Conservation (phyloP, 176 grass and related monocot species). For the Zea luxurians region DNA sequence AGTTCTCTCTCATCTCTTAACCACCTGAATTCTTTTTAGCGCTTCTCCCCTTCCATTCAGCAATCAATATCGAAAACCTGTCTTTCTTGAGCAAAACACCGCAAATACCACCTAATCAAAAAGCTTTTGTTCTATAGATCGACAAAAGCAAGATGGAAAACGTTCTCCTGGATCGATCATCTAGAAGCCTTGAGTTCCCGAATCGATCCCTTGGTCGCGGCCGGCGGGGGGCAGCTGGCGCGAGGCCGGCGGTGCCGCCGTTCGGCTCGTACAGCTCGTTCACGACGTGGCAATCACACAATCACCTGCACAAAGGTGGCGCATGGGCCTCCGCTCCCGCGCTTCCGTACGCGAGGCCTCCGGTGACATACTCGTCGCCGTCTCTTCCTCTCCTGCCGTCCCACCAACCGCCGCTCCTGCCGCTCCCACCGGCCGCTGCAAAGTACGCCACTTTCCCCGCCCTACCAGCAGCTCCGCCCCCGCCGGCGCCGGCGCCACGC, state of each 20-base stretch:
- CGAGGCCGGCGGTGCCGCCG: neutral
- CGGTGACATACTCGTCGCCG: neutral
- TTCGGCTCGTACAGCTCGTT: slow-evolving; percentile 20
- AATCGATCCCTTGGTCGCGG: slow-evolving; percentile 22
- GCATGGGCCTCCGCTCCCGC: slow-evolving; percentile 41
- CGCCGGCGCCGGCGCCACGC: neutral
- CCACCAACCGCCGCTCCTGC: slow-evolving; percentile 61
- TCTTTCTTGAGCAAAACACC: neutral
- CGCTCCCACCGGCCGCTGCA: slow-evolving; percentile 47
- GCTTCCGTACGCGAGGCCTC: slow-evolving; percentile 10
- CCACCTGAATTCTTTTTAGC: neutral
- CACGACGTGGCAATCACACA: neutral
- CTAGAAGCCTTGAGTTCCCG: slow-evolving; percentile 40
- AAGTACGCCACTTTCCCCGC: slow-evolving; percentile 39
- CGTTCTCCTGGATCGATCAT: slow-evolving; percentile 47
- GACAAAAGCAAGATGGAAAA: slow-evolving; percentile 44
- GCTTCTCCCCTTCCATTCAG: neutral
- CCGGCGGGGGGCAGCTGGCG: neutral
- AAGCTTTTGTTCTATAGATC: neutral
- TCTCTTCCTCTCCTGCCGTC: slow-evolving; percentile 55
- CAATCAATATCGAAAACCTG: slow-evolving; percentile 2
- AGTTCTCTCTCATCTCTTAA: slow-evolving; percentile 28
- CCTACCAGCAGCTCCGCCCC: neutral
- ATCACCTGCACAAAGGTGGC: neutral
- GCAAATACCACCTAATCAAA: neutral